A percentile compares a stretch with the other conserved stretches of the same genome.
phyloP scores from a whole-genome alignment of 208 protist genomes.

The Leishmania aethiopica region DNA sequence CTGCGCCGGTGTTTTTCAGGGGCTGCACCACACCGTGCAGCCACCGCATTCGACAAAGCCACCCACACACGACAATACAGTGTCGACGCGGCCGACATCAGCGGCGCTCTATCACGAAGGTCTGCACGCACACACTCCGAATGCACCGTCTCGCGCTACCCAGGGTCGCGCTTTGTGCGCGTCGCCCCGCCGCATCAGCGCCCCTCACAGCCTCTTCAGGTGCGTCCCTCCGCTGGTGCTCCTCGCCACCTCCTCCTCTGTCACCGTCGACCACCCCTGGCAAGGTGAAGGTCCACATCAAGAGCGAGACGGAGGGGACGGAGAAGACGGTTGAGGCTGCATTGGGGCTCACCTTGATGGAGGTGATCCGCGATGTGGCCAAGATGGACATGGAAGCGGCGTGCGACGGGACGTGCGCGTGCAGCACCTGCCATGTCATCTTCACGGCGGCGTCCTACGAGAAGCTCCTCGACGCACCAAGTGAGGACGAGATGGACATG shows the following conservation, averaged over 20 bases:
- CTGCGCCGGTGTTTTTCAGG: neutral
- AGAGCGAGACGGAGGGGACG: constrained; percentile 29
- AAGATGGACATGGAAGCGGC: constrained; percentile 95
- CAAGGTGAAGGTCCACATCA: constrained; percentile 50
- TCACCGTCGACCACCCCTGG: constrained; percentile 17
- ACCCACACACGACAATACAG: neutral
- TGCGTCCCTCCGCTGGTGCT: neutral
- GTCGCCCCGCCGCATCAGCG: neutral
- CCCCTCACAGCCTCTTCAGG: neutral
- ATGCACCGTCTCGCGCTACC: neutral
- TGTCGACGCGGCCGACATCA: neutral
- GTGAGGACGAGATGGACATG: constrained; percentile 96
- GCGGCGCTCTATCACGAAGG: neutral
- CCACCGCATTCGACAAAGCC: neutral
- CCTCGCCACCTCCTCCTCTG: neutral
- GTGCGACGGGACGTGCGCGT: constrained; percentile 96
- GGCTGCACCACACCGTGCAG: neutral
- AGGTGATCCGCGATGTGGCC: constrained; percentile 90
- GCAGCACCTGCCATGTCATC: constrained; percentile 97
- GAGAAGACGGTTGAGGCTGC: constrained; percentile 39
- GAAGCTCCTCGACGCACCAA: constrained; percentile 65
- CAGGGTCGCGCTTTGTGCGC: neutral
- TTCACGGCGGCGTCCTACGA: constrained; percentile 77
- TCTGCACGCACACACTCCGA: neutral
- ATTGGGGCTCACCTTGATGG: constrained; percentile 87